Evolutionary conservation across 305 asterid species (phyloP).

Genomic region (Ilex paraguariensis): DNA sequence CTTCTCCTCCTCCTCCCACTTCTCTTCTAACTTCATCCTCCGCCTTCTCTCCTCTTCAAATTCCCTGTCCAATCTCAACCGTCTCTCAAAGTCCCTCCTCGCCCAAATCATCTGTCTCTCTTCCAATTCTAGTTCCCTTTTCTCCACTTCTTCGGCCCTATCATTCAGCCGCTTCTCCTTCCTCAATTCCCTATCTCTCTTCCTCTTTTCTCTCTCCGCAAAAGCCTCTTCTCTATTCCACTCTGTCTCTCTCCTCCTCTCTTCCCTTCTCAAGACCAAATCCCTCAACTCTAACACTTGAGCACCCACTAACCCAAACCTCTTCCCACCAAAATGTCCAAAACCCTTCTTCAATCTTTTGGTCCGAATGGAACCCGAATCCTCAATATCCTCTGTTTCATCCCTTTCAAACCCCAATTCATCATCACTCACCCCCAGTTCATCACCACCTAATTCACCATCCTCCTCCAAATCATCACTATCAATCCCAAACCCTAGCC

Average conservation of each 20-base stretch:
- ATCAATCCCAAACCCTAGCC: constrained; percentile 44
- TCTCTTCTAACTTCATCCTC: constrained; percentile 75
- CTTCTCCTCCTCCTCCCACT: constrained; percentile 76
- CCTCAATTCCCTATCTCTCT: constrained; percentile 33
- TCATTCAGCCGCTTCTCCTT: constrained; percentile 31
- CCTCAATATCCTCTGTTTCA: constrained; percentile 26
- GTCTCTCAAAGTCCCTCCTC: constrained; percentile 53
- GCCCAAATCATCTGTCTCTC: constrained; percentile 52
- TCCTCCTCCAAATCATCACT: constrained; percentile 44
- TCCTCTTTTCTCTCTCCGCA: constrained; percentile 29
- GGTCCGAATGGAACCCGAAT: constrained; percentile 21
- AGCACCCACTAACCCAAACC: constrained; percentile 46
- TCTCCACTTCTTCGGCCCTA: constrained; percentile 36
- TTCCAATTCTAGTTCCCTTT: constrained; percentile 45
- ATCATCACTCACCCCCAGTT: constrained; percentile 21
- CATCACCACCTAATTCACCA: constrained; percentile 20
- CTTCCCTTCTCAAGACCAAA: constrained; percentile 60
- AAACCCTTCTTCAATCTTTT: constrained; percentile 33
- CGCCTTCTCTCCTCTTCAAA: constrained; percentile 60
- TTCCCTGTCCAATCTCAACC: constrained; percentile 54
- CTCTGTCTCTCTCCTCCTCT: constrained; percentile 66
- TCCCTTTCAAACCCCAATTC: constrained; percentile 18
- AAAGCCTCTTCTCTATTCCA: constrained; percentile 42
- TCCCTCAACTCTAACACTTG: constrained; percentile 63
- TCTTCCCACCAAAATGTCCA: constrained; percentile 33